Percentiles rank a stretch among this genome's conserved stretches.
phyloP scores from a whole-genome alignment of 2,329 filamentous ascomycete species.

The Xylariaceae sp. region DNA sequence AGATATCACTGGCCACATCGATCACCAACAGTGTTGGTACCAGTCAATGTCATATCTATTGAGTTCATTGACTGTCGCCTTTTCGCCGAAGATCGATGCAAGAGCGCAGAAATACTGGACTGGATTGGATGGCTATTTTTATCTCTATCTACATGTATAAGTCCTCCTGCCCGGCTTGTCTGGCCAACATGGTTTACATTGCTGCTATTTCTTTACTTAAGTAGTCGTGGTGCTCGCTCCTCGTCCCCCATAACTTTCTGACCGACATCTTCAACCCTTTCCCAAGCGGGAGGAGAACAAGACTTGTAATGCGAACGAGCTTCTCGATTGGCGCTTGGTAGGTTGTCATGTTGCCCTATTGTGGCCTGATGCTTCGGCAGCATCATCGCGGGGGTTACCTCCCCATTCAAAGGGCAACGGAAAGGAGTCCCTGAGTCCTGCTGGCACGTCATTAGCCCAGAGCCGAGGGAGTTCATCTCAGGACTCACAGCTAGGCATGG shows the following conservation, averaged over 20 bases:
- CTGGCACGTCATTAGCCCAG: constrained; percentile 33
- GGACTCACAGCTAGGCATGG: constrained; percentile 23
- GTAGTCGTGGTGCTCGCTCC: background rate
- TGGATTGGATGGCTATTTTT: constrained; percentile 21
- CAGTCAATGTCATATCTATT: constrained; percentile 6
- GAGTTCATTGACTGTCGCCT: background rate
- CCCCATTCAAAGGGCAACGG: constrained; percentile 12
- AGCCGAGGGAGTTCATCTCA: constrained; percentile 29
- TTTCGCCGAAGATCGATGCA: constrained; percentile 2
- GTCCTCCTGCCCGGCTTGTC: background rate
- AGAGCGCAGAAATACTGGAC: constrained; percentile 3
- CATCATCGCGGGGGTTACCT: constrained; percentile 16
- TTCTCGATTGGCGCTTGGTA: constrained; percentile 10
- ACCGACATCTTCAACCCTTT: background rate
- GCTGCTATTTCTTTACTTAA: constrained; percentile 4
- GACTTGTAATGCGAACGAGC: background rate
- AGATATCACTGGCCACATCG: background rate
- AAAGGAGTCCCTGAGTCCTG: constrained; percentile 17
- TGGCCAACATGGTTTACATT: background rate
- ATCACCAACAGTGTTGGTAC: background rate
- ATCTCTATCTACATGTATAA: constrained; percentile 9
- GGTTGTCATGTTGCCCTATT: constrained; percentile 6
- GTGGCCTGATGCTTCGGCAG: constrained; percentile 10
- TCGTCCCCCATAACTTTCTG: background rate
- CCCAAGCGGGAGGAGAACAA: background rate